Base-by-base conservation (phyloP, 2,329 filamentous ascomycete genomes). In the Ascochyta fabae region DNA sequence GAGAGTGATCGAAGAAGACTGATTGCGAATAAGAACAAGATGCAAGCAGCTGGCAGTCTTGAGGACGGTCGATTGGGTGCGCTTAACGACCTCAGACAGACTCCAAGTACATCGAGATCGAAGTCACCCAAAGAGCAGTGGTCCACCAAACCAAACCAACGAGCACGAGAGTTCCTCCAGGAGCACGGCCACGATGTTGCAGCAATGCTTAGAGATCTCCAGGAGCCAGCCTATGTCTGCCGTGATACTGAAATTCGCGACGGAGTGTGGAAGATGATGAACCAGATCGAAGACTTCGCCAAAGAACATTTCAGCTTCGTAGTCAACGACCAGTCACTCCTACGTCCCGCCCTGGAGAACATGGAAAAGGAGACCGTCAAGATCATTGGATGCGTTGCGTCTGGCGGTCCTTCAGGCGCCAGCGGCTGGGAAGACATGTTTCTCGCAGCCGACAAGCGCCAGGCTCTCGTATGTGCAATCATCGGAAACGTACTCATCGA, bases 401-500 rank as follows among this genome's bases (percentile, higher is more conserved):
- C 62, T 31, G 64, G 66, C 0, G 71, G 70, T 0, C 68, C 70
- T 2, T 48, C 47, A 0, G 68, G 66, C 0, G 31, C 59, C 0
- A 38, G 51, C 0, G 71, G 65, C 0, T 74, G 71, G 72, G 53
- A 60, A 8, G 50, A 62, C 1, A 26, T 75, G 1, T 74, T 74
- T 27, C 15, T 45, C 0, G 36, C 66, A 5, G 19, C 27, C 12
- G 24, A 54, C 34, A 67, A 68, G 48, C 35, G 70, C 8, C 50
- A 43, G 3, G 65, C 67, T 4, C 38, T 74, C 3, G 65, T 70
- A 0, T 64, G 58, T 48, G 70, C 48, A 1, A 60, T 75, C 7
- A 59, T 74, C 0, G 68, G 71, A 1, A 72, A 73, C 22, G 64
- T 72, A 8, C 19, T 75, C 4, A 53, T 62, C 1, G 67, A 75